Conservation (phyloP, 2,329 filamentous ascomycete species). For the Xylaria sp. region DNA sequence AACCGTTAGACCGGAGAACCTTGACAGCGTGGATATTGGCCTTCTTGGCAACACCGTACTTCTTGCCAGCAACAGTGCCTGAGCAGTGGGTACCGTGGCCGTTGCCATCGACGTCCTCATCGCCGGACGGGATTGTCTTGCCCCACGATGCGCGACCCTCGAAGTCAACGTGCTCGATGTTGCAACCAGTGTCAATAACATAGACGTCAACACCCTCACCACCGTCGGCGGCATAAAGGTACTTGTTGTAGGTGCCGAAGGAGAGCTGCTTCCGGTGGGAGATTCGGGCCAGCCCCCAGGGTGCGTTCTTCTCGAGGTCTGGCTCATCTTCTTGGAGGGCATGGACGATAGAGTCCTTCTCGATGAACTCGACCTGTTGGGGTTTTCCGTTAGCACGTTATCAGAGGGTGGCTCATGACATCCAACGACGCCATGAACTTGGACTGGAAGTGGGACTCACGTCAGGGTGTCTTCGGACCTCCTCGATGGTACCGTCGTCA, state of each 20-base stretch:
- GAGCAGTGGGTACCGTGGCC: conserved; percentile 99
- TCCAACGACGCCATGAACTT: background rate
- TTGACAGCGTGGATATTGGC: conserved; percentile 96
- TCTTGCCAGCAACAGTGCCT: conserved; percentile 95
- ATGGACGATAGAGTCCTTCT: conserved; percentile 91
- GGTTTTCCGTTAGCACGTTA: conserved; percentile 13
- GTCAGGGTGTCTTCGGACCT: conserved; percentile 93
- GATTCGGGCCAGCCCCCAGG: conserved; percentile 98
- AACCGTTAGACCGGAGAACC: conserved; percentile 96
- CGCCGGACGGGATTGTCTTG: conserved; percentile 86
- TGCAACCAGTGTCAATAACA: conserved; percentile 97
- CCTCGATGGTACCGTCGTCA: conserved; percentile 87
- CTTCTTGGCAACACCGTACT: conserved; percentile 99
- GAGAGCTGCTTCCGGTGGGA: conserved; percentile 86
- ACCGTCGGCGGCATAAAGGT: conserved; percentile 85
- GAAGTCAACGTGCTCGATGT: conserved; percentile 92
- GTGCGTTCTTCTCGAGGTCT: conserved; percentile 80
- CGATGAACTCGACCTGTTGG: conserved; percentile 87
- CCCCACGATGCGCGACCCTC: conserved; percentile 95
- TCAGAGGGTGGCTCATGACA: background rate
- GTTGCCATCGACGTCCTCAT: conserved; percentile 91
- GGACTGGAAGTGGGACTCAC: conserved; percentile 63
- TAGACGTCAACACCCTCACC: conserved; percentile 99
- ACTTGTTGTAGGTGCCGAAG: conserved; percentile 97
- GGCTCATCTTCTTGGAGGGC: conserved; percentile 62